phyloP scores from a whole-genome alignment of 768 basidiomycete species.

The Auricularia cornea region DNA sequence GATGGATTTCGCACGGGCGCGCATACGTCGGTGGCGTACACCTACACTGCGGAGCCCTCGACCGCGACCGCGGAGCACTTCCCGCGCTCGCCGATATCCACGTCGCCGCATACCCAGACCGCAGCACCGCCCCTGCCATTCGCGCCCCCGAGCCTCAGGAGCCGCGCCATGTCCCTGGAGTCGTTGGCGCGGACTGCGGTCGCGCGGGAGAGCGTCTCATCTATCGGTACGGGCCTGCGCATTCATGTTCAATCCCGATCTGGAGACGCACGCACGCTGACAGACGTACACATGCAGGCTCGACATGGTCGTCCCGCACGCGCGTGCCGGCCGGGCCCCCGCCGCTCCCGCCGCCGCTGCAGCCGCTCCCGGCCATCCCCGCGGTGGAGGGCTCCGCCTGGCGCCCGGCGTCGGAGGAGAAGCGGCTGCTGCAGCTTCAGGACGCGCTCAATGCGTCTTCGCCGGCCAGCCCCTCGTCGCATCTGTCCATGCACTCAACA shows the following conservation, averaged over 20 bases:
- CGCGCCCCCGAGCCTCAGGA: neutral
- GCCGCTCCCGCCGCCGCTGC: neutral
- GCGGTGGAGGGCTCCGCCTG: neutral
- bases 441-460: neutral
- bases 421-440: neutral
- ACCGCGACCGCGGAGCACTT: neutral
- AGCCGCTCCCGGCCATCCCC: neutral
- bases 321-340: neutral
- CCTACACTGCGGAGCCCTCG: neutral
- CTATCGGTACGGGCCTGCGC: neutral
- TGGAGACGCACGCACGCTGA: neutral
- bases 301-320: neutral
- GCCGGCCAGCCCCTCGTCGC: neutral
- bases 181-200: neutral
- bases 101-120: neutral
- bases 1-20: neutral
- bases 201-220: neutral
- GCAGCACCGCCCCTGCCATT: neutral
- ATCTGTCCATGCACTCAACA: neutral
- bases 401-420: neutral
- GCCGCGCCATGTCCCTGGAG: neutral
- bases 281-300: neutral
- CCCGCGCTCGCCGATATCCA: neutral
- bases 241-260: neutral
- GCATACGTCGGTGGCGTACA: neutral